A percentile compares a stretch with the other conserved stretches of the same genome.
Evolutionary conservation across 2,329 filamentous ascomycete genomes (phyloP).

Genomic region (Biscogniauxia marginata): DNA sequence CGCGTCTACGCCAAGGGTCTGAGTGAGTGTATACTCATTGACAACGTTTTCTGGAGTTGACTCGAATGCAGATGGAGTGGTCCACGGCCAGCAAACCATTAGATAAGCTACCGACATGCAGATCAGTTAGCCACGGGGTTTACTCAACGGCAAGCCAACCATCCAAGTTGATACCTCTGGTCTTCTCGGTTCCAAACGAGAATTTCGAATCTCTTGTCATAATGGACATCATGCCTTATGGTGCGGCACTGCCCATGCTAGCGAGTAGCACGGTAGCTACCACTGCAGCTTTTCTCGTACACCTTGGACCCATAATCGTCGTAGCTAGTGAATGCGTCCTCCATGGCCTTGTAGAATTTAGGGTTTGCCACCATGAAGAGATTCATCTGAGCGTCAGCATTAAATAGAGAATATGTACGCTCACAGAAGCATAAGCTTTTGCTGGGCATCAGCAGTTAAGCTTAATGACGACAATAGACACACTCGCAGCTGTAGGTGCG

Average conservation of each 20-base stretch:
- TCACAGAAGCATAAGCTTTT: background rate
- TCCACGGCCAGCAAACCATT: slow-evolving; percentile 65
- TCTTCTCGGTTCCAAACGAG: slow-evolving; percentile 12
- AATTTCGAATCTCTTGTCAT: slow-evolving; percentile 9
- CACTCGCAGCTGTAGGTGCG: too few species aligned
- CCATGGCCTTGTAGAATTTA: background rate
- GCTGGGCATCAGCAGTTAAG: background rate
- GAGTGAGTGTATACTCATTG: slow-evolving; percentile 51
- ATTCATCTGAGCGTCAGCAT: background rate
- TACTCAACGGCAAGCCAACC: slow-evolving; percentile 20
- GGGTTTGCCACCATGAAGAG: background rate
- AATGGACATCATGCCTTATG: background rate
- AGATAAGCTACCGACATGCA: background rate
- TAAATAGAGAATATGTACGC: background rate
- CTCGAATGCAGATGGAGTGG: slow-evolving; percentile 70
- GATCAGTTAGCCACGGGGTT: too few species aligned
- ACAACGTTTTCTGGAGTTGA: slow-evolving; percentile 39
- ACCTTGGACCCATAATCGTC: background rate
- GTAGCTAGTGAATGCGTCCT: background rate
- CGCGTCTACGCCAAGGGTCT: slow-evolving; percentile 45
- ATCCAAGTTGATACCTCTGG: slow-evolving; percentile 22
- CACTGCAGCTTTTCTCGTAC: background rate
- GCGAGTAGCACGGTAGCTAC: slow-evolving; percentile 3
- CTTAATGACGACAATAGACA: background rate
- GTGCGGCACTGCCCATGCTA: slow-evolving; percentile 1